Conservation (phyloP, 2,329 filamentous ascomycete species). For the Camptophora hylomeconis region DNA sequence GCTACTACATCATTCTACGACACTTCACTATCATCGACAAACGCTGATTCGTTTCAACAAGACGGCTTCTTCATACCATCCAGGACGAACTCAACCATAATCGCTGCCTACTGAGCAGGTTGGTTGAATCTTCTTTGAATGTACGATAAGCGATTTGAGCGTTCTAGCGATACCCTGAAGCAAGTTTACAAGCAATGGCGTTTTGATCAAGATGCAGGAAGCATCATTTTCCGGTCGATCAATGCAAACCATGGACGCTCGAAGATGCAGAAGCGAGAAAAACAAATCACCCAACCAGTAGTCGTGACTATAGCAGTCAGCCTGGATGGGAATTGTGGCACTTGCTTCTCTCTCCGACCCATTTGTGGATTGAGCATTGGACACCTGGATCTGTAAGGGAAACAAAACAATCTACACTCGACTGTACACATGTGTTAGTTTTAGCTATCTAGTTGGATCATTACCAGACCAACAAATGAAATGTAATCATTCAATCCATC, state of each 20-base stretch:
- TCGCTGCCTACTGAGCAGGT: slow-evolving; percentile 35
- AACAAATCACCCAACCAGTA: slow-evolving; percentile 9
- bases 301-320: slow-evolving; percentile 14
- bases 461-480: too few species aligned
- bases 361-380: too few species aligned
- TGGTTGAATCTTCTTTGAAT: slow-evolving; percentile 14
- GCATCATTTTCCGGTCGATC: too few species aligned
- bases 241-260: too few species aligned
- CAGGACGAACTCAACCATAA: slow-evolving; percentile 30
- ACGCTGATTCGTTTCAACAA: slow-evolving; percentile 29
- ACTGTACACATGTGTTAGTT: too few species aligned
- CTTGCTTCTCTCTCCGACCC: too few species aligned
- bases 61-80: slow-evolving; percentile 35
- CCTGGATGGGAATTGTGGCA: slow-evolving; percentile 9
- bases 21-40: slow-evolving; percentile 10
- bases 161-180: slow-evolving; percentile 8
- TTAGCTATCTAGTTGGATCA: too few species aligned
- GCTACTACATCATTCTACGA: slow-evolving; percentile 28
- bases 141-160: slow-evolving; percentile 12
- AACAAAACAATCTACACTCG: too few species aligned
- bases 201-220: too few species aligned
- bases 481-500: too few species aligned
- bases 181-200: slow-evolving; percentile 12
- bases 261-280: too few species aligned
- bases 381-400: too few species aligned